Base-by-base conservation (phyloP, 768 basidiomycete genomes). In the Hypholoma sublateritium region DNA sequence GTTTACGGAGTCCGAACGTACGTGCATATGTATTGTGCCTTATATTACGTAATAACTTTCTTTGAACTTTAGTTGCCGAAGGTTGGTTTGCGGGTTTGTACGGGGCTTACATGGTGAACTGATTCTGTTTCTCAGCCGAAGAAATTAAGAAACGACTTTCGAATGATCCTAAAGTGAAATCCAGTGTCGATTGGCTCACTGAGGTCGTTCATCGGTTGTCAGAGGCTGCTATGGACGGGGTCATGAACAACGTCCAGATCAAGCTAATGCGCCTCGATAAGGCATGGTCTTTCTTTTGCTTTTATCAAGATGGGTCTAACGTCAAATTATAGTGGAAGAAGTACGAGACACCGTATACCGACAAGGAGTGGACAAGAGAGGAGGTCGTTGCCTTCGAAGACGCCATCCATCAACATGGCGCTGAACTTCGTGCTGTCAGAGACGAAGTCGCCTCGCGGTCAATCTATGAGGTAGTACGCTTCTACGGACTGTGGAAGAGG, bases 401-500 rank as follows among this genome's bases (percentile, higher is more conserved):
- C 61, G 88, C 81, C 4, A 88, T 93, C 46, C 63, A 75, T 47
- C 73, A 76, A n/a, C 83, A 91, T 61, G 89, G 89, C 28, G 87
- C 91, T 12, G 92, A 94, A 67, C 84, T 94, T 51, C 85, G 90
- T 39, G 81, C 83, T 4, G 88, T 93, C 22, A 77, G 86, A 49
- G 88, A 91, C 25, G 89, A 92, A 65, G 79, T 94, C 42, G 79
- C 78, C 21, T 82, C 85, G 2, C 77, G 91, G 55, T 76, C 85
- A 0, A 80, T 92, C 65, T 77, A 82, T 25, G 93, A 94, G 65
- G 83, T 93, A 5, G 91, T 94, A 25, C 83, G 91, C 16, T 93
- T 86, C 71, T 94, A 91, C 63, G 88, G 86, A 3, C 86, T 83
- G 58, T 94, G 92, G 92, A 94, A 94, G 76, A 90, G 82, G 92